Conservation (phyloP, 148 eudicot genomes). For the Vaccinium myrtillus region DNA sequence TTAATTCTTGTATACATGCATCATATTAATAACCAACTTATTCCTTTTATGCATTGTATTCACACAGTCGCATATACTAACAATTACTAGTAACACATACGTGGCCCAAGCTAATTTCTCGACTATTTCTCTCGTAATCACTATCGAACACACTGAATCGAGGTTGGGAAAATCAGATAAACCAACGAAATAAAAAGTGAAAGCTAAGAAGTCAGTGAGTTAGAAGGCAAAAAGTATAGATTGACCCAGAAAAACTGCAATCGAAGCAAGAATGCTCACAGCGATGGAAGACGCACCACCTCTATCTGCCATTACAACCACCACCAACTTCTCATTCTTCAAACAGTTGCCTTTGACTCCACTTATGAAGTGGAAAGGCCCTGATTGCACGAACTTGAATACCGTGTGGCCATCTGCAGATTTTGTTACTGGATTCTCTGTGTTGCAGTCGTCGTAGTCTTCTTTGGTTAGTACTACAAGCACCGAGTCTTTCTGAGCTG, state of each 20-base stretch:
- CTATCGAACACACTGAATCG: not conserved
- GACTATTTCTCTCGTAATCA: not conserved
- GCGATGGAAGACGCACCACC: slow-evolving; percentile 29
- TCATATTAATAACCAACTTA: not conserved
- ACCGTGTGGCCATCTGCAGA: slow-evolving; percentile 46
- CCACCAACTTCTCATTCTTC: slow-evolving; percentile 65
- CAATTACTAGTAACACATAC: not conserved
- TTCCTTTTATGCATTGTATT: not conserved
- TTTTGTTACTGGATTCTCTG: slow-evolving; percentile 35
- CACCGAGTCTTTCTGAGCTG: slow-evolving; percentile 58
- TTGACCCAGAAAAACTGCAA: slow-evolving; percentile 51
- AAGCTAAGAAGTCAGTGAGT: slow-evolving; percentile 5
- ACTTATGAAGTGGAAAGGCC: slow-evolving; percentile 81
- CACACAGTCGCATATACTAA: not conserved
- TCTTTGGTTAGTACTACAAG: slow-evolving; percentile 60
- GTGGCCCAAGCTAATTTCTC: slow-evolving; percentile 1
- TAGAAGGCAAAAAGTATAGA: slow-evolving; percentile 40
- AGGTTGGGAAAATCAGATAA: not conserved
- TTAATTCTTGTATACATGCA: not conserved
- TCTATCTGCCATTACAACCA: slow-evolving; percentile 74
- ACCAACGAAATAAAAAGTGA: slow-evolving; percentile 5
- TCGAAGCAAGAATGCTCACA: slow-evolving; percentile 25
- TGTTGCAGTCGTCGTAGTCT: slow-evolving; percentile 66
- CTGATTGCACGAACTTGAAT: slow-evolving; percentile 52
- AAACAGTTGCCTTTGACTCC: slow-evolving; percentile 62